Evolutionary conservation across 495 filamentous ascomycete species (phyloP), one percentile per base, ranked within the genome.

Genomic region (Penicillium diatomitis): DNA sequence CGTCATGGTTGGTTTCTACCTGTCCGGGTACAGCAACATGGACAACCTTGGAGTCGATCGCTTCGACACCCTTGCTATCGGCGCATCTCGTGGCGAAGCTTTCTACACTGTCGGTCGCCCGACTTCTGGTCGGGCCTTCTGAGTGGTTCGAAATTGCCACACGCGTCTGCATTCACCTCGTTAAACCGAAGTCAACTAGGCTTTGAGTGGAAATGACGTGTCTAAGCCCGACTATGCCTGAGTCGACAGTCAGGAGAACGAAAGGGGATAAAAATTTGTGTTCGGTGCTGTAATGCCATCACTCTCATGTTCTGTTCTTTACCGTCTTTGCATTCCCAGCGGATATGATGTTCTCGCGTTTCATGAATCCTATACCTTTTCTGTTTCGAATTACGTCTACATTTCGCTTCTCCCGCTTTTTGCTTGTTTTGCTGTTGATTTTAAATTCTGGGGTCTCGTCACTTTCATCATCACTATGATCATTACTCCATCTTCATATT

Each of bases 1-100:
- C 37, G 87, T 99, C 28, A 71, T 95, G 20, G 78, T 90, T 32
- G 92, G 92, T 2, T 99, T 92, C 68, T 96, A 90, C 66, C 83
- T 95, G 43, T 85, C 86, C 31, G 81, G 88, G 38, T 89, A 79
- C 57, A 84, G 78, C 38, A 81, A 86, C 51, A 57, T 81, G 59
- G 68, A 80, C 5, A 65, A 64, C 31, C 75, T 73, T 64, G 84
- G 80, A 1, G 58, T 79, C 41, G 79, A 83, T 55, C 77, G 85
- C n/a, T 88, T 87, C 54, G 84, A 89, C 58, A 84, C 76, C 3
- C 68, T 87, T 42, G 74, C 74, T 11, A 68, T 84, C n/a, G 66
- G 63, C n/a, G 37, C 53, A n/a, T 53, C 20, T 11, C 52, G 40
- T 34, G 48, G 62, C 3, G 55, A 67, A 28, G 72, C 61, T 38